Evolutionary conservation across 2,329 filamentous ascomycete genomes (phyloP).

Genomic region (Biscogniauxia sp.): DNA sequence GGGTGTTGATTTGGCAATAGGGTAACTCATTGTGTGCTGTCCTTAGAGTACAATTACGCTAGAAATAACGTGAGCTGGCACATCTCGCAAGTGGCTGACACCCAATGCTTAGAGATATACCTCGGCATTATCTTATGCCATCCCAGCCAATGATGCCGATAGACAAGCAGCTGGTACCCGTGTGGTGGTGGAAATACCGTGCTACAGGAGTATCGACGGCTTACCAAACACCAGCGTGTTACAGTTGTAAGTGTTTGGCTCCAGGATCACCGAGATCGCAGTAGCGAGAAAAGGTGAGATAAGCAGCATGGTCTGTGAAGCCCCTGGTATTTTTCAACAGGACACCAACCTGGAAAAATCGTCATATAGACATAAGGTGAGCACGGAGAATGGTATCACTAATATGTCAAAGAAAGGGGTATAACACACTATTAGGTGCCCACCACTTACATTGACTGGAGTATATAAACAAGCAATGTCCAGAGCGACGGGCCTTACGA

Average conservation of each 20-base stretch:
- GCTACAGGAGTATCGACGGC: neutral
- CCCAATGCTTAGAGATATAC: neutral
- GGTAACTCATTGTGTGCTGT: neutral
- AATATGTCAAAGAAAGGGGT: no score
- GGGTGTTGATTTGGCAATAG: neutral
- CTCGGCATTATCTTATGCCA: neutral
- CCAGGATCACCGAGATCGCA: neutral
- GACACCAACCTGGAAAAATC: neutral
- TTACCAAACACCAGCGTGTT: neutral
- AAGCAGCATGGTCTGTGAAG: no score
- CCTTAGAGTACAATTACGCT: neutral
- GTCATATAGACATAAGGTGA: neutral
- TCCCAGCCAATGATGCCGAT: neutral
- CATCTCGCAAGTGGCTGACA: no score
- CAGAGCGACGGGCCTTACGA: no score
- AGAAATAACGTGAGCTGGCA: neutral
- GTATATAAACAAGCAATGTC: no score
- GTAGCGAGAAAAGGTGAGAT: neutral
- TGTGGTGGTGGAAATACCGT: neutral
- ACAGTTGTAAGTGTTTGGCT: neutral
- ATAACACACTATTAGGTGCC: no score
- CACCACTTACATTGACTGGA: no score
- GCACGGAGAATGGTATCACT: neutral
- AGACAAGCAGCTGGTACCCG: neutral
- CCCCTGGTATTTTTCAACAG: no score